Percentiles rank a stretch among this genome's conserved stretches.
These are phyloP conservation scores for Coccomyxa sp. DNA, from an alignment of 139 green algal species.

Conservation along the genomic window DNA sequence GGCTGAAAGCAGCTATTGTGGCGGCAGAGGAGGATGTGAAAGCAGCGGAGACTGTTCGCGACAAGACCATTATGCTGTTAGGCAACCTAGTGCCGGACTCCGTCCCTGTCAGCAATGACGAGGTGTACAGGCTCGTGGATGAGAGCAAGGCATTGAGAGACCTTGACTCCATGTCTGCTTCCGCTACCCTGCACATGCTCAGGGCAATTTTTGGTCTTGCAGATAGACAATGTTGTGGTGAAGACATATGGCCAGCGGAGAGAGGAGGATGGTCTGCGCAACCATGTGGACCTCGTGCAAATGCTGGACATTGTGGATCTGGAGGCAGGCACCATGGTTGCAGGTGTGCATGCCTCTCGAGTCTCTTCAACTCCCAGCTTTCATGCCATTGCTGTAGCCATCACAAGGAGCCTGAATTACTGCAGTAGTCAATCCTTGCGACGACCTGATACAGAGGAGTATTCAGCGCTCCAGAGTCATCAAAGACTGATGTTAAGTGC, in stretches of 20 bases:
- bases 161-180: no score
- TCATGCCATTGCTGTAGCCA: no score
- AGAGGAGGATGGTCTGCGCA: conserved; percentile 71
- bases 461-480: no score
- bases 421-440: not conserved
- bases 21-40: conserved; percentile 65
- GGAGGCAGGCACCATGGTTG: conserved; percentile 71
- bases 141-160: no score
- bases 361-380: not conserved
- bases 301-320: conserved; percentile 90
- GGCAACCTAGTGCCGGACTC: conserved; percentile 97
- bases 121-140: conserved; percentile 50
- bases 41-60: conserved; percentile 51
- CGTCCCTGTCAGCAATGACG: conserved; percentile 88
- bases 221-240: conserved; percentile 90
- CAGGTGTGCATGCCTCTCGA: conserved; percentile 10
- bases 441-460: no score
- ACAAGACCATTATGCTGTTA: conserved; percentile 75
- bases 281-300: conserved; percentile 94
- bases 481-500: no score
- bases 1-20: conserved; percentile 71
- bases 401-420: not conserved
- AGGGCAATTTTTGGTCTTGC: not conserved
- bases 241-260: conserved; percentile 54
- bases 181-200: no score